Evolutionary conservation across 1,284 basidiomycete genomes (phyloP).

Genomic region (Sanghuangporus sanghuang): DNA sequence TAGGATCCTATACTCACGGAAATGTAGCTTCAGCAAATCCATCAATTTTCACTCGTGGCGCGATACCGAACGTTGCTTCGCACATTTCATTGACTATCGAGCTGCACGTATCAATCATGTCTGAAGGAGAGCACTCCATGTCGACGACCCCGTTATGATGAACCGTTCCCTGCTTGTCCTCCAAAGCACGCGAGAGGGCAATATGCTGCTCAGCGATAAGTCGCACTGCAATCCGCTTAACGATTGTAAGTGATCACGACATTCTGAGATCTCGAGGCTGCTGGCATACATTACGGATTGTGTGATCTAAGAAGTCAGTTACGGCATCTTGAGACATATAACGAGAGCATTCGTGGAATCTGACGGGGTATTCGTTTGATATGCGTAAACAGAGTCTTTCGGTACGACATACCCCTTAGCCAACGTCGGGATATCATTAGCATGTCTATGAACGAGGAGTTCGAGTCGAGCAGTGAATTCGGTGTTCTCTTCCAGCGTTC

Average conservation of each 20-base stretch:
- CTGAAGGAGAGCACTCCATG: slow-evolving; percentile 58
- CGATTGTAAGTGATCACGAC: background rate
- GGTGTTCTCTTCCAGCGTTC: slow-evolving; percentile 64
- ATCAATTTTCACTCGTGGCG: slow-evolving; percentile 64
- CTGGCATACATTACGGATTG: slow-evolving; percentile 57
- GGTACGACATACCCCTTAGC: slow-evolving; percentile 70
- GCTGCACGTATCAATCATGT: slow-evolving; percentile 73
- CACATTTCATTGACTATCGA: slow-evolving; percentile 80
- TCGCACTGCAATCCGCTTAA: slow-evolving; percentile 74
- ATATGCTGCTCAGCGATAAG: slow-evolving; percentile 93
- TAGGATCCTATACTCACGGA: slow-evolving; percentile 46
- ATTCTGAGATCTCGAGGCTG: background rate
- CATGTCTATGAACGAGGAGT: slow-evolving; percentile 70
- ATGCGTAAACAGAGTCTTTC: slow-evolving; percentile 1
- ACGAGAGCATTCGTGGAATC: slow-evolving; percentile 81
- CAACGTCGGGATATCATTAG: slow-evolving; percentile 85
- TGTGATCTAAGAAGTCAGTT: slow-evolving; percentile 75
- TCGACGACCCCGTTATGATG: slow-evolving; percentile 64
- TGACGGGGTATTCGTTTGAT: slow-evolving; percentile 26
- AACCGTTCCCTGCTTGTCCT: slow-evolving; percentile 23
- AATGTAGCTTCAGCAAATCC: slow-evolving; percentile 70
- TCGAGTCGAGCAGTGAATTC: slow-evolving; percentile 65
- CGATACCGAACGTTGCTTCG: slow-evolving; percentile 78
- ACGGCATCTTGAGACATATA: slow-evolving; percentile 81
- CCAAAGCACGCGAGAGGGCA: slow-evolving; percentile 65